Evolutionary conservation across 768 basidiomycete species (phyloP), one percentile per base, ranked within the genome.

Genomic region (Lepiota venenata): DNA sequence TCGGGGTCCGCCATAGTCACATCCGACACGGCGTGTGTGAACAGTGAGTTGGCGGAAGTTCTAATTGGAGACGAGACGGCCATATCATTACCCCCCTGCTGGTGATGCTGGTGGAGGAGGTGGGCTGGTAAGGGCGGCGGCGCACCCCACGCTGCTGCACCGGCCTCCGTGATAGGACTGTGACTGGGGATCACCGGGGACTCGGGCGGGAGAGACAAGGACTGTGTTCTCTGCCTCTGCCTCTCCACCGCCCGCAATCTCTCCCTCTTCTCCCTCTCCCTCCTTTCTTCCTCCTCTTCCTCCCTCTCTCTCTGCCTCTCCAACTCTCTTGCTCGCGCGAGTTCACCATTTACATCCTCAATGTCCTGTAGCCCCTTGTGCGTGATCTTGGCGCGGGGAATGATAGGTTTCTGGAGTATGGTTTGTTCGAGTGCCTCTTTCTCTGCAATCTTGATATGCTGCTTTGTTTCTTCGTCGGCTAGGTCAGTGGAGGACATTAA

Each of bases 321-420:
- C 61, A 74, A 69, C 59, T 83, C 81, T 58, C 71, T 72, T 47
- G 60, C 47, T 44, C 64, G 69, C 55, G 68, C 61, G 27, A 63
- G 58, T 42, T 69, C 69, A 12, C 83, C 86, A 60, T 82, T 81
- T 51, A 86, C 70, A 66, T 85, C 85, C 67, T 96, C 93, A 63
- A 96, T 92, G 63, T 92, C 87, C 74, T 94, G 87, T 58, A 94
- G 71, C 49, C 93, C 93, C 71, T 96, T 96, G 75, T 94, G 93
- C 22, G 93, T 96, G 57, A 93, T 88, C 69, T 94, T 95, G 32
- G 80, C 79, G 61, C 78, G 76, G 50, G 92, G 89, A 20, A 81
- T 77, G 8, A 74, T 72, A 8, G 81, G 75, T 69, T 87, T 89
- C 64, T 83, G 80, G 56, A 94, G 72, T 60, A 95, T 94, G 7